These are phyloP conservation scores for Mycena crocata DNA, from an alignment of 768 basidiomycete genomes.

Conservation along the genomic window DNA sequence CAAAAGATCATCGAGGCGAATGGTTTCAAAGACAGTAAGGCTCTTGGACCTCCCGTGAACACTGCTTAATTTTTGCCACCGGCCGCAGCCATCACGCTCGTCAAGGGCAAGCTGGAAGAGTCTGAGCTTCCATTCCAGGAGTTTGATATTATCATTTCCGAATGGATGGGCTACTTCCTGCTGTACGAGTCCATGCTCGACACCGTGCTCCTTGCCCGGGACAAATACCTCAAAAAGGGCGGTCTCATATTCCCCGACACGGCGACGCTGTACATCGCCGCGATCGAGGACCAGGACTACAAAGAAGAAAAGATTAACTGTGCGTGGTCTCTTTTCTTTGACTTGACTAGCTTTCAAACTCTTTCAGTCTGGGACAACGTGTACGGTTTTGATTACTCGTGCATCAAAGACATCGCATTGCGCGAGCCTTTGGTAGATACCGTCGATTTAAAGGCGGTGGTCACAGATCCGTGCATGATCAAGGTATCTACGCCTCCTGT, in stretches of 20 bases:
- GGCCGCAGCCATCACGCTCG: constrained; percentile 92
- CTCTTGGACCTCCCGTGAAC: constrained; percentile 12
- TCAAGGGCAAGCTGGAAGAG: constrained; percentile 99
- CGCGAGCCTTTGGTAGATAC: constrained; percentile 98
- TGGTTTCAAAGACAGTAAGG: constrained; percentile 93
- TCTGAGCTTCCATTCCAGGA: constrained; percentile 86
- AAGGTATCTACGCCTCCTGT: constrained; percentile 63
- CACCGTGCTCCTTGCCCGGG: constrained; percentile 95
- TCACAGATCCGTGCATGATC: constrained; percentile 90
- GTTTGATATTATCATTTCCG: constrained; percentile 99
- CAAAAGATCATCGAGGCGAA: constrained; percentile 97
- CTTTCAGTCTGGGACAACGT: constrained; percentile 99
- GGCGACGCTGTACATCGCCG: constrained; percentile 92
- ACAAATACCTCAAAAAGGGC: constrained; percentile 92
- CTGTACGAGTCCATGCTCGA: constrained; percentile 99
- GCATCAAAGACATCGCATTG: constrained; percentile 98
- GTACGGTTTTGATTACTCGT: constrained; percentile 99
- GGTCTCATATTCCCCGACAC: constrained; percentile 97
- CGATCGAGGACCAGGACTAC: constrained; percentile 99
- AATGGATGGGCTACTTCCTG: constrained; percentile 99
- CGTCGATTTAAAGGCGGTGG: constrained; percentile 96
- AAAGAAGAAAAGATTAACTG: constrained; percentile 99
- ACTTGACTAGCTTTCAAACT: constrained; percentile 3
- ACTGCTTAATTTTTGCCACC: constrained; percentile 14
- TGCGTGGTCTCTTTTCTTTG: constrained; percentile 54